Base-by-base conservation (phyloP, 345 rosid genomes). In the Acer campestre region DNA sequence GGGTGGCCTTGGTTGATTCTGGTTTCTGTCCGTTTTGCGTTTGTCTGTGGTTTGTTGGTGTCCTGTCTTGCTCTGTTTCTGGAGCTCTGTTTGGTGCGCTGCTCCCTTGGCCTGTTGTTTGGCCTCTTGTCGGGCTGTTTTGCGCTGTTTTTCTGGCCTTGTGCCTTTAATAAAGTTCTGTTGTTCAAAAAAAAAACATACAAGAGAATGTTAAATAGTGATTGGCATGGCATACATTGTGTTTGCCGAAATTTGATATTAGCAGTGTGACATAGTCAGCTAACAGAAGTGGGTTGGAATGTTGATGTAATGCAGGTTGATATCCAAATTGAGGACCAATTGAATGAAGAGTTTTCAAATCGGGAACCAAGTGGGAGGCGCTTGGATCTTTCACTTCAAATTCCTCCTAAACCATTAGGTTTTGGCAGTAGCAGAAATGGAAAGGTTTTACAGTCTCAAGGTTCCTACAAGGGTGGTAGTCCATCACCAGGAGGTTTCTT, bases 351-450 rank as follows among this genome's bases (percentile, higher is more conserved):
- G 80, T 78, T 78, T 64, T 78, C 83, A 14, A 88, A 79, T 66
- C 83, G 88, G 11, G 91, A 75, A 79, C 72, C 90, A 3, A 86
- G 84, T 69, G 89, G 74, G 67, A 84, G 85, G 67, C 88, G 80
- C 22, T 64, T 58, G 29, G 90, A 89, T 91, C 97, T 95, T 84
- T 93, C 92, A n/a, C 92, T 95, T 74, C 91, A 89, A 80, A 87
- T 93, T 70, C 97, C 98, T 0, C 91, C 91, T 62, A 86, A 82
- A 75, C 79, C 90, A n/a, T 20, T 71, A 70, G 89, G 88, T 75
- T 87, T 95, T 63, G 82, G 85, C 67, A 67, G 82, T 79, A 78
- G 81, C 71, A 70, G 86, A 27, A 83, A 66, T 76, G 86, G 90
- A 71, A 90, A 87, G 82, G 87, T 87, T 74, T 80, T 84, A 63